These are phyloP conservation scores for Pleurozium schreberi DNA, from an alignment of 225 moss, liverwort and hornwort genomes.

Conservation along the genomic window DNA sequence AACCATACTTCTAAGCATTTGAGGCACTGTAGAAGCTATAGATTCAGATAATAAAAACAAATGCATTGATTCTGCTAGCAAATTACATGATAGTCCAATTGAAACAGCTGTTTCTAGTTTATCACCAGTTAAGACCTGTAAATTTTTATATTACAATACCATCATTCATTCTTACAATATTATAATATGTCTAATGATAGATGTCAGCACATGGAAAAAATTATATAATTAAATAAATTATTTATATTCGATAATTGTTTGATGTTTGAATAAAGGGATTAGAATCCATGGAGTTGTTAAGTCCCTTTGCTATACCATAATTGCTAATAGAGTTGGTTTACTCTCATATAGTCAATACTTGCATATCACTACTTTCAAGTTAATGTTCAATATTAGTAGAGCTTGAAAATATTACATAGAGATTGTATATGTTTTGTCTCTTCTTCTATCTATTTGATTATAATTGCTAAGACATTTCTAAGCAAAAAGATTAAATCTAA, in stretches of 20 bases:
- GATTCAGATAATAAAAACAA: constrained; percentile 78
- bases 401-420: no score
- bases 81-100: constrained; percentile 83
- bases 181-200: background rate
- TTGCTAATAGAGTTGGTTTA: background rate
- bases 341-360: background rate
- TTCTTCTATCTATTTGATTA: background rate
- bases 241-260: no score
- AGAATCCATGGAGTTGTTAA: background rate
- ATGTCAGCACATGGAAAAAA: no score
- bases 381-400: background rate
- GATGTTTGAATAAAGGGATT: no score
- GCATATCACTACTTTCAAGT: background rate
- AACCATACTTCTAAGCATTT: constrained; percentile 63
- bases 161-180: no score
- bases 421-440: background rate
- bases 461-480: no score
- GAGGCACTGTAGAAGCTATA: constrained; percentile 41
- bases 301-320: background rate
- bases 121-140: constrained; percentile 84
- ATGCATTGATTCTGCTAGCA: constrained; percentile 86
- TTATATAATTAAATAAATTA: background rate
- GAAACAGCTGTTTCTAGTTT: constrained; percentile 87
- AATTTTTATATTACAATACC: background rate
- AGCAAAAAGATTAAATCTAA: no score